Base-by-base conservation (phyloP, 164 flowering plant genomes). In the Santalum album region DNA sequence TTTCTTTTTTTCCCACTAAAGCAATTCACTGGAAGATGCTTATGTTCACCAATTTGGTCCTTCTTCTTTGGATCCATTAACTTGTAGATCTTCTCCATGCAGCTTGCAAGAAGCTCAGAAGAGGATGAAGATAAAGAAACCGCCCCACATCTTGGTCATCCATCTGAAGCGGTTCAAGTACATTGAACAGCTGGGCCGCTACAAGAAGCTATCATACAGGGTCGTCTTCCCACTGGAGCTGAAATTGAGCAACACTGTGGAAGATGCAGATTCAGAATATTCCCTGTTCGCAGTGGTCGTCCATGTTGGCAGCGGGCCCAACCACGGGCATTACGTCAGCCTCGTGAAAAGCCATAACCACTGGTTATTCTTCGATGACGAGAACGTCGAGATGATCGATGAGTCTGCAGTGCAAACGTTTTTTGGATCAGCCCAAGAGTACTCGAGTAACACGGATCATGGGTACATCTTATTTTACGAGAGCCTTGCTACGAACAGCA, bases 261-360 rank as follows among this genome's bases (percentile, higher is more conserved):
- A 94, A 61, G 87, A 86, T 63, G 77, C 82, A 32, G 99, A 94
- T 56, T 67, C 78, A 0, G 97, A 90, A 65, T 94, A 94, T 66
- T 87, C 99, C 11, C 65, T 94, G 17, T 94, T 90, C 74, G 97
- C 99, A 0, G 99, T 94, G 1, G 99, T 94, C 6, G 96, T 94
- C 47, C 99, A 94, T 64, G 96, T 94, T 2, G 99, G 97, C 1
- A 87, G 89, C 48, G 97, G 99, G 21, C 99, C 99, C 16, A 94
- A 94, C 74, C 99, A 94, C 53, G 99, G 99, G 19, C 99, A 94
- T 61, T 94, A 90, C 51, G 90, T 94, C n/a, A 82, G 99, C 67
- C 90, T 90, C 5, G 99, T 94, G 72, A 90, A 94, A 69, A 94
- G 99, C 72, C 99, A 94, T 60, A 87, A 86, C 71, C 99, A 90